phyloP scores from a whole-genome alignment of 139 green algal species.

The Pedinophyceae sp. region DNA sequence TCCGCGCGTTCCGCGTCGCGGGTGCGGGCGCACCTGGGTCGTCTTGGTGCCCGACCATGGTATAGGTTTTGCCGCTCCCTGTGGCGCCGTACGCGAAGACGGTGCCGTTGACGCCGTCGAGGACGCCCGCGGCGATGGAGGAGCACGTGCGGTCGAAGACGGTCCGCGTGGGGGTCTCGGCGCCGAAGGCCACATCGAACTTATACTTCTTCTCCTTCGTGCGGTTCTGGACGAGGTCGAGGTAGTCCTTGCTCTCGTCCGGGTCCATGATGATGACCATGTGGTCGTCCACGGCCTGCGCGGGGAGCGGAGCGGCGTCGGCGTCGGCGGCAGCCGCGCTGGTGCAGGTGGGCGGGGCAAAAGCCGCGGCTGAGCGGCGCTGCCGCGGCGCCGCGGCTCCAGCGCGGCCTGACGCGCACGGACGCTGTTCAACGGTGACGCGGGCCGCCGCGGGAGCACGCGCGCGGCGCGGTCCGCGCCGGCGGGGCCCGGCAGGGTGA shows the following conservation, averaged over 20 bases:
- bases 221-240: background rate
- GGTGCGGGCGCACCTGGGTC: too few relatives aligned
- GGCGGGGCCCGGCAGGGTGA: too few relatives aligned
- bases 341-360: too few relatives aligned
- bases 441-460: too few relatives aligned
- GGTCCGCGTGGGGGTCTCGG: background rate
- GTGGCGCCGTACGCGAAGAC: conserved; percentile 10
- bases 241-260: conserved; percentile 5
- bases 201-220: background rate
- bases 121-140: conserved; percentile 1
- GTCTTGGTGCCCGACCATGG: conserved; percentile 5
- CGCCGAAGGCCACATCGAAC: conserved; percentile 4
- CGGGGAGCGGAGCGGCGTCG: too few relatives aligned
- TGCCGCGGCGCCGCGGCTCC: too few relatives aligned
- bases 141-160: background rate
- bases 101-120: conserved; percentile 6
- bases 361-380: too few relatives aligned
- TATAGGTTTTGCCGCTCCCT: conserved; percentile 9
- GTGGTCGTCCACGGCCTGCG: conserved; percentile 8
- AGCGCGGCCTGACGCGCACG: too few relatives aligned
- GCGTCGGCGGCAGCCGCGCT: too few relatives aligned
- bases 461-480: too few relatives aligned
- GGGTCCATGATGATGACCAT: conserved; percentile 6
- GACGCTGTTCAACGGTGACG: too few relatives aligned
- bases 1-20: too few relatives aligned